Percentiles rank a stretch among this genome's conserved stretches.
phyloP scores from a whole-genome alignment of 2,329 filamentous ascomycete genomes.

The Nigrograna mackinnonii region DNA sequence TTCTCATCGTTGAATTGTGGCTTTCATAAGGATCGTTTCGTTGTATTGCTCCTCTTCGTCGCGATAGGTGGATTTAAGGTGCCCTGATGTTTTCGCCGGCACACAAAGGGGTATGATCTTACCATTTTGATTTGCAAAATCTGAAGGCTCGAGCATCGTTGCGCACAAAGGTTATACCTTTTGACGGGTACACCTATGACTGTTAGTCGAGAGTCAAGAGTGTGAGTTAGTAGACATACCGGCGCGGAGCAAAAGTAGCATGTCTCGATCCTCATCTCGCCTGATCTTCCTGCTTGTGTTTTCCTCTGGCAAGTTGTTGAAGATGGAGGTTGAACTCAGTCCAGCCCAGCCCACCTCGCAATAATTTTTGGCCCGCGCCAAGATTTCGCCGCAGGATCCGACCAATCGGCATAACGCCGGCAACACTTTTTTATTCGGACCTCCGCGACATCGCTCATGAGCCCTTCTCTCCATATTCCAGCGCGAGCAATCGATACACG shows the following conservation, averaged over 20 bases:
- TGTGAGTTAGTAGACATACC: background rate
- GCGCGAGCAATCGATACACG: background rate
- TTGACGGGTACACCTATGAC: conserved; percentile 52
- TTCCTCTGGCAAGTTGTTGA: no score
- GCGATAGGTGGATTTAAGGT: no score
- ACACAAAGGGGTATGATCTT: background rate
- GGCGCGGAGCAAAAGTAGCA: background rate
- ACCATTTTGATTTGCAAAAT: conserved; percentile 61
- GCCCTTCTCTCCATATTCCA: background rate
- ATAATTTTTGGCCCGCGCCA: conserved; percentile 25
- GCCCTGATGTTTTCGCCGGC: no score
- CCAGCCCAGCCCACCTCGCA: conserved; percentile 4
- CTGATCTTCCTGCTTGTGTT: no score
- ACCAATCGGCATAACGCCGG: conserved; percentile 1
- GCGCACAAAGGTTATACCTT: conserved; percentile 66
- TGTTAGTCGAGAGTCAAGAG: conserved; percentile 11
- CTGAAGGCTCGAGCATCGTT: conserved; percentile 69
- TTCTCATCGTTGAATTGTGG: no score
- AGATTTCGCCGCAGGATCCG: conserved; percentile 12
- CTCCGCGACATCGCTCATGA: conserved; percentile 1
- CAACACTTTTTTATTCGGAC: conserved; percentile 7
- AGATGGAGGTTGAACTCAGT: no score
- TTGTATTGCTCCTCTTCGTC: no score
- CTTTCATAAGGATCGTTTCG: no score
- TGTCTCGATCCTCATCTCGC: conserved; percentile 39